phyloP scores from a whole-genome alignment of 208 protist genomes.

The Acanthamoeba healyi region DNA sequence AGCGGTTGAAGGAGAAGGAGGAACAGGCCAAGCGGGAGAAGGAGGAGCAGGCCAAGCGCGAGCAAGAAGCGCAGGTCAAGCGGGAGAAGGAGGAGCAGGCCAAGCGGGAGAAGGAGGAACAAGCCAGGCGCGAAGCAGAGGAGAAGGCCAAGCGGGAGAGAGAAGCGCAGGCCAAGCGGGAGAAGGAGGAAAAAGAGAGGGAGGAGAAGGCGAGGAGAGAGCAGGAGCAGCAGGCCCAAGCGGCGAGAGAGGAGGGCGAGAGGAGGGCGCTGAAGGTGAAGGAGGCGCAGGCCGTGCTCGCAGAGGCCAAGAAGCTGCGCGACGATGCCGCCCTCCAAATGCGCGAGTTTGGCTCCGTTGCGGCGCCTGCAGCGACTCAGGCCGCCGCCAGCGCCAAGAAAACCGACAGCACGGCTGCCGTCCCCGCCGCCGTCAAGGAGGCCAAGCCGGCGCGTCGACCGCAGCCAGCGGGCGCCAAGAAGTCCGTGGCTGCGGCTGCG shows the following conservation, averaged over 20 bases:
- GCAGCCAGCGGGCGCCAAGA: not conserved
- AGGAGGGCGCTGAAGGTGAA: not conserved
- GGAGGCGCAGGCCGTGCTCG: conserved; percentile 1
- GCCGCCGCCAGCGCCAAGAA: not conserved
- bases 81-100: not conserved
- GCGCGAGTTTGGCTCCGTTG: not conserved
- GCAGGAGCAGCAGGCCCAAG: not conserved
- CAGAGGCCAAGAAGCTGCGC: not conserved
- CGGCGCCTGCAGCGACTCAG: not conserved
- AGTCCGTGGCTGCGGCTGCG: not conserved
- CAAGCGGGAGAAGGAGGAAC: not conserved
- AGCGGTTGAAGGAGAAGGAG: too few species aligned
- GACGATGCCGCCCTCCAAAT: not conserved
- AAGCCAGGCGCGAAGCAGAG: not conserved
- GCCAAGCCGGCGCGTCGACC: not conserved
- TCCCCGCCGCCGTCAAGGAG: not conserved
- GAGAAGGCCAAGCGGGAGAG: not conserved
- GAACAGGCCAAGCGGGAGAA: not conserved
- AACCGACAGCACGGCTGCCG: not conserved
- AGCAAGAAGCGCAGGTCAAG: not conserved
- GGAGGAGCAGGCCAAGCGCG: not conserved
- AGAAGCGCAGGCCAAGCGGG: not conserved
- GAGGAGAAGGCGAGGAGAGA: not conserved
- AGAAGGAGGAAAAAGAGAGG: not conserved
- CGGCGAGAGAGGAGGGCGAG: not conserved